Evolutionary conservation across 2,329 filamentous ascomycete genomes (phyloP).

Genomic region (Beauveria brongniartii): DNA sequence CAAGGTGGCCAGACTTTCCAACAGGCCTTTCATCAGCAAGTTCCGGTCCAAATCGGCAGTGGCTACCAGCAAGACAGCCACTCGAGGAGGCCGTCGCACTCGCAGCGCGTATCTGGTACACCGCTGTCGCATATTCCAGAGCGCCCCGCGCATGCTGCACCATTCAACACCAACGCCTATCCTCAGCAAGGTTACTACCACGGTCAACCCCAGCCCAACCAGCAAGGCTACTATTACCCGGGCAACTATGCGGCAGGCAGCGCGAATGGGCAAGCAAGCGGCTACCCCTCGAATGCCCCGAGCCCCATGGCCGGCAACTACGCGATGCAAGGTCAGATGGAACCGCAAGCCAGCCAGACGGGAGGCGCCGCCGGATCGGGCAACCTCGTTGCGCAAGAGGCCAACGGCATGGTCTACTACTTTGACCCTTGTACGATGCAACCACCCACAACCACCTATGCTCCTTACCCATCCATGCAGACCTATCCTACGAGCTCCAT

Average conservation of each 20-base stretch:
- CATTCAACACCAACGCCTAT: conserved; percentile 73
- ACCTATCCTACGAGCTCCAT: conserved; percentile 50
- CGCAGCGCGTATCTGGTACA: conserved; percentile 65
- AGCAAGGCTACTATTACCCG: conserved; percentile 63
- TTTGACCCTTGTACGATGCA: conserved; percentile 71
- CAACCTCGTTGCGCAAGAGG: conserved; percentile 66
- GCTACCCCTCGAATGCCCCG: conserved; percentile 50
- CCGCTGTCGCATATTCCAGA: conserved; percentile 89
- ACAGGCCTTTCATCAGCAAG: conserved; percentile 88
- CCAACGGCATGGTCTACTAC: conserved; percentile 95
- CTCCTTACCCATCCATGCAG: conserved; percentile 39
- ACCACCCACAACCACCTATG: conserved; percentile 41
- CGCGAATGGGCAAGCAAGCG: conserved; percentile 45
- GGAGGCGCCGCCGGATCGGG: conserved; percentile 27
- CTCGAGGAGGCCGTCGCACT: conserved; percentile 59
- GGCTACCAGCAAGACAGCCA: conserved; percentile 53
- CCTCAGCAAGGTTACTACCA: conserved; percentile 45
- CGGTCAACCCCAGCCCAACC: conserved; percentile 41
- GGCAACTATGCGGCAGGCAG: conserved; percentile 38
- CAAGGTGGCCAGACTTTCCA: conserved; percentile 67
- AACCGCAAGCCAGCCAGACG: conserved; percentile 27
- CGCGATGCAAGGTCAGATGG: conserved; percentile 34
- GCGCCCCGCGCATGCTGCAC: conserved; percentile 79
- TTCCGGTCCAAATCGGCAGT: conserved; percentile 65
- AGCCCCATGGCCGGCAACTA: conserved; percentile 34